Evolutionary conservation across 164 flowering plant genomes (phyloP).

Genomic region (Aristolochia contorta): DNA sequence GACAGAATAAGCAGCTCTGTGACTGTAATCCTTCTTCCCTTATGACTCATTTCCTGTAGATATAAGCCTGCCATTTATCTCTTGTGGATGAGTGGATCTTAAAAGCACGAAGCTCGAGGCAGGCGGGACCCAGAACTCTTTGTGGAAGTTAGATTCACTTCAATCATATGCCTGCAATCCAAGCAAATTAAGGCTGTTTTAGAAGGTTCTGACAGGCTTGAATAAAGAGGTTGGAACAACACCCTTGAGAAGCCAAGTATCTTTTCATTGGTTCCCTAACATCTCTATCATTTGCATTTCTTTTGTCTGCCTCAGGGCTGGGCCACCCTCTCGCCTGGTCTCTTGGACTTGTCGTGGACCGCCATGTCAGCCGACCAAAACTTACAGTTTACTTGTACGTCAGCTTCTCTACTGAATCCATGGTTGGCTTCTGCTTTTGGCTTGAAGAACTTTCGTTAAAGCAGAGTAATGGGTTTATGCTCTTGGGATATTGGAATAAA

Average conservation of each 20-base stretch:
- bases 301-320: constrained; percentile 35
- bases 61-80: constrained; percentile 15
- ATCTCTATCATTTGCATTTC: constrained; percentile 30
- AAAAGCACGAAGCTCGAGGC: constrained; percentile 36
- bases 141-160: constrained; percentile 45
- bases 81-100: constrained; percentile 30
- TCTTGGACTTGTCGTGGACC: constrained; percentile 10
- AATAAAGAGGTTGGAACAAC: constrained; percentile 48
- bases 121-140: constrained; percentile 20
- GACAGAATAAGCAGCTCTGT: constrained; percentile 17
- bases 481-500: too few species aligned
- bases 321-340: constrained; percentile 14
- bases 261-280: constrained; percentile 39
- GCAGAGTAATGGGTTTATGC: too few species aligned
- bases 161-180: constrained; percentile 52
- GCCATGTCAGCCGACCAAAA: constrained; percentile 25
- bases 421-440: background rate
- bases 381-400: constrained; percentile 16
- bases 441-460: too few species aligned
- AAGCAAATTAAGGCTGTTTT: constrained; percentile 58
- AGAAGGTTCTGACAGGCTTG: constrained; percentile 57
- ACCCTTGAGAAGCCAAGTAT: constrained; percentile 75
- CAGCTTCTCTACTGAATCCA: constrained; percentile 1
- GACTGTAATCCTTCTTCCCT: constrained; percentile 10
- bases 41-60: constrained; percentile 24